Evolutionary conservation across 352 stramenopile genomes (phyloP), one percentile per base, ranked within the genome.

Genomic region (Phytophthora lateralis): DNA sequence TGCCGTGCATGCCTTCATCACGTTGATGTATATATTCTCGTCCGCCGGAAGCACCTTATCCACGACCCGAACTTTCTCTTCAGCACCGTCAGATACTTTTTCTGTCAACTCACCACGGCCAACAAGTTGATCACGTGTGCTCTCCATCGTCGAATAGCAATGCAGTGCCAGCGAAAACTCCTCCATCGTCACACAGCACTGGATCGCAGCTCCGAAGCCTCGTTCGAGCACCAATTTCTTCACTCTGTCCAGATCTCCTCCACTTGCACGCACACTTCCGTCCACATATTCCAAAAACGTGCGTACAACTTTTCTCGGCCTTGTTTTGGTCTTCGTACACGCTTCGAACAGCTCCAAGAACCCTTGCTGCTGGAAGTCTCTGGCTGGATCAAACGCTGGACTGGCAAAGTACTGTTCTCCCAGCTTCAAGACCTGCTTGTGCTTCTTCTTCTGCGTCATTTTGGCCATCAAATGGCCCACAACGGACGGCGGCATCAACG

Each of bases 11-110:
- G 82, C 76, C 57, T 88, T 89, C 56, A 93, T 70, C 15, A 87
- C 65, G 56, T 91, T 93, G 24, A 93, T 80, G 60, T 82, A 88
- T 12, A 93, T 85, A 50, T 91, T 93, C 55, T 93, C 85, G 59
- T 93, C 85, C n/a, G 55, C 66, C 7, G 46, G 68, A 8, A 76
- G 46, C 38, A 78, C 52, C 17, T 67, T 49, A 53, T 74, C 59
- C 38, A 61, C 57, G n/a, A 67, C 45, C 26, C 35, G 30, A 17
- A 60, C 27, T 15, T 17, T 62, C 12, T 48, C 27, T 54, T 62
- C 38, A 32, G 2, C 26, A 12, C 51, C 47, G 15, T 56, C 52
- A 50, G 17, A 18, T 15, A 42, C 9, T 17, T 11, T n/a, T n/a
- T 88, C 78, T 3, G 56, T 59, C 7, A 47, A 37, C 15, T 66